Evolutionary conservation across 192 early-diverging fungal genomes (phyloP).

Genomic region (Coemansia sp.): DNA sequence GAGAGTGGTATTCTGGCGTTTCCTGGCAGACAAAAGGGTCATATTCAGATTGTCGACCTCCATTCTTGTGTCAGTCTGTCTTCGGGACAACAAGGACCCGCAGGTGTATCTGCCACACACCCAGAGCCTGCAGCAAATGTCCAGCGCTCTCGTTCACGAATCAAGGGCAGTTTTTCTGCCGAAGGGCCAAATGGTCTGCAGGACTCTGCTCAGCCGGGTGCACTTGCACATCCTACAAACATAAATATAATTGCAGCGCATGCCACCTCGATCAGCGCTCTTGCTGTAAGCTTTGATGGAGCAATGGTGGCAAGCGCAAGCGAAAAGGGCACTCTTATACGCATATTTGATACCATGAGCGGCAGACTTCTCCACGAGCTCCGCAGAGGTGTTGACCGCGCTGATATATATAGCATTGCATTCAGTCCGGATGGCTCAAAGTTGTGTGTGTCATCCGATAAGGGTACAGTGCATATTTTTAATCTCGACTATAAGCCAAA

Average conservation of each 20-base stretch:
- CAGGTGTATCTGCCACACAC: constrained; percentile 3
- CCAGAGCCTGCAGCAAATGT: neutral
- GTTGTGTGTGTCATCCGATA: constrained; percentile 86
- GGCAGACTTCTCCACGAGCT: constrained; percentile 81
- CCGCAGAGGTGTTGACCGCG: constrained; percentile 83
- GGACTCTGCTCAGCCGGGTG: constrained; percentile 28
- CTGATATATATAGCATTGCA: constrained; percentile 88
- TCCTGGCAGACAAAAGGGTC: constrained; percentile 78
- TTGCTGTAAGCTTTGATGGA: constrained; percentile 79
- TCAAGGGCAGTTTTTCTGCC: constrained; percentile 44
- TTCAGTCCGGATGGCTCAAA: constrained; percentile 78
- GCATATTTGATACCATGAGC: constrained; percentile 80
- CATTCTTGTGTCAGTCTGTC: constrained; percentile 54
- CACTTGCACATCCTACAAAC: constrained; percentile 57
- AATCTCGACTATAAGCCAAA: constrained; percentile 65
- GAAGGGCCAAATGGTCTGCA: constrained; percentile 25
- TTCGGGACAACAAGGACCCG: constrained; percentile 8
- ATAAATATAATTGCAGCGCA: constrained; percentile 84
- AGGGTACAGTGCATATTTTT: constrained; percentile 93
- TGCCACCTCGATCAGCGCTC: constrained; percentile 69
- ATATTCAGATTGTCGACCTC: constrained; percentile 83
- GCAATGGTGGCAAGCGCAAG: constrained; percentile 81
- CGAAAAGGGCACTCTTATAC: constrained; percentile 88
- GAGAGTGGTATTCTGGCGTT: constrained; percentile 79
- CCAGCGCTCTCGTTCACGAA: constrained; percentile 38